phyloP scores from a whole-genome alignment of 2,329 filamentous ascomycete species.

The Trichoderma simmonsii region DNA sequence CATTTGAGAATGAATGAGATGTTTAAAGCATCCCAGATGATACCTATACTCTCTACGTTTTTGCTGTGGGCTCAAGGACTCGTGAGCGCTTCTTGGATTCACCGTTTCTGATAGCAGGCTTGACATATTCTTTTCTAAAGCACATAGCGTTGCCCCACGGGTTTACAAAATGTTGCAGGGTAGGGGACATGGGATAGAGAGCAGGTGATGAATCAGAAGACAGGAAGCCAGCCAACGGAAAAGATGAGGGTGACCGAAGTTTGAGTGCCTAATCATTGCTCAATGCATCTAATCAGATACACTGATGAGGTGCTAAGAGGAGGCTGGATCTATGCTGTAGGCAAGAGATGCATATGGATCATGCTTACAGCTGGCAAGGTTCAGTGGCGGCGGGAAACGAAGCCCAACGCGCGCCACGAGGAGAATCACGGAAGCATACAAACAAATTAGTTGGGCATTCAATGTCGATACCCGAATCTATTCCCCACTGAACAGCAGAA shows the following conservation, averaged over 20 bases:
- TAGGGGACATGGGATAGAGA: not conserved
- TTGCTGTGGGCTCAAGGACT: not conserved
- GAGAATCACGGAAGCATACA: not conserved
- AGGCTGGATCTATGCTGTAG: not conserved
- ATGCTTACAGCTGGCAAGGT: not conserved
- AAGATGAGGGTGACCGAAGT: not conserved
- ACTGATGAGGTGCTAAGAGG: not conserved
- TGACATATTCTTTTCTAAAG: not conserved
- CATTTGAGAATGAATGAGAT: slow-evolving; percentile 47
- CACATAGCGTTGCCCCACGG: not conserved
- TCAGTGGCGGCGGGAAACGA: not conserved
- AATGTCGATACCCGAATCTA: not conserved
- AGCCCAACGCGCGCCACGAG: not conserved
- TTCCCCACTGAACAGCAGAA: not conserved
- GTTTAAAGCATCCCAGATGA: not conserved
- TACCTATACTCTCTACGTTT: not conserved
- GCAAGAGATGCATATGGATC: not conserved
- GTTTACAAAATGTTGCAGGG: not conserved
- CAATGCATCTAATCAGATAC: not conserved
- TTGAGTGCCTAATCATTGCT: not conserved
- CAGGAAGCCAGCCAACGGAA: not conserved
- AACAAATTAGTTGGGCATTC: not conserved
- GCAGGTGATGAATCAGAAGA: not conserved
- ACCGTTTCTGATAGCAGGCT: not conserved
- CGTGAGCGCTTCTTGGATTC: not conserved